phyloP scores from a whole-genome alignment of 345 rosid species.

The Salix koriyanagi region DNA sequence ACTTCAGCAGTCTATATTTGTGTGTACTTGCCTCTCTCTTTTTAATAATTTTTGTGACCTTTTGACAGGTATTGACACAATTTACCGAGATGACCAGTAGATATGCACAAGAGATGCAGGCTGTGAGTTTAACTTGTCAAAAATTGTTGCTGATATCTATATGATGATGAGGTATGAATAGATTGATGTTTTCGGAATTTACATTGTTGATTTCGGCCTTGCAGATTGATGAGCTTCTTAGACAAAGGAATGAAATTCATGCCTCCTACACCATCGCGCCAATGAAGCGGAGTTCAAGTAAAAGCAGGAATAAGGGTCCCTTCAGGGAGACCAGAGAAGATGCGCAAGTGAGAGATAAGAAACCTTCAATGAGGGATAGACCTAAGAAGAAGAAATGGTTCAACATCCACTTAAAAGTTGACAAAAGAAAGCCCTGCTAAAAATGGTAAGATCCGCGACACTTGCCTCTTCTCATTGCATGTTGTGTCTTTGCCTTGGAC shows the following conservation, averaged over 20 bases:
- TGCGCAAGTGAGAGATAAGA: conserved; percentile 53
- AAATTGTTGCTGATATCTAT: background rate
- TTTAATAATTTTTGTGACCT: conserved; percentile 10
- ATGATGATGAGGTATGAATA: background rate
- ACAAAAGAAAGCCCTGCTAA: conserved; percentile 91
- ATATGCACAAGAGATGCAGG: conserved; percentile 92
- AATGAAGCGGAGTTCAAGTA: conserved; percentile 63
- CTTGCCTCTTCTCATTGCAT: background rate
- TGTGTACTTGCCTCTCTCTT: background rate
- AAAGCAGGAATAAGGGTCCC: conserved; percentile 50
- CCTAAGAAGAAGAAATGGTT: conserved; percentile 85
- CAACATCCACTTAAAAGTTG: conserved; percentile 71
- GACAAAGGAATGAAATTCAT: conserved; percentile 75
- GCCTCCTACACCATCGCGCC: conserved; percentile 65
- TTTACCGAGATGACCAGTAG: conserved; percentile 88
- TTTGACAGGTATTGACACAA: conserved; percentile 65
- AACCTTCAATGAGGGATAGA: conserved; percentile 47
- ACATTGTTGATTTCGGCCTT: background rate
- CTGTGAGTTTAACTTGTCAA: conserved; percentile 41
- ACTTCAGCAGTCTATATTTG: background rate
- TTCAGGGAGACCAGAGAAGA: conserved; percentile 63
- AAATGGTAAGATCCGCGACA: conserved; percentile 14
- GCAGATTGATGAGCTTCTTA: conserved; percentile 90
- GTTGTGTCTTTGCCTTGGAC: background rate
- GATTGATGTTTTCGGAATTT: background rate